Conservation (phyloP, 495 filamentous ascomycete genomes). For the Hypoxylon fuscum region DNA sequence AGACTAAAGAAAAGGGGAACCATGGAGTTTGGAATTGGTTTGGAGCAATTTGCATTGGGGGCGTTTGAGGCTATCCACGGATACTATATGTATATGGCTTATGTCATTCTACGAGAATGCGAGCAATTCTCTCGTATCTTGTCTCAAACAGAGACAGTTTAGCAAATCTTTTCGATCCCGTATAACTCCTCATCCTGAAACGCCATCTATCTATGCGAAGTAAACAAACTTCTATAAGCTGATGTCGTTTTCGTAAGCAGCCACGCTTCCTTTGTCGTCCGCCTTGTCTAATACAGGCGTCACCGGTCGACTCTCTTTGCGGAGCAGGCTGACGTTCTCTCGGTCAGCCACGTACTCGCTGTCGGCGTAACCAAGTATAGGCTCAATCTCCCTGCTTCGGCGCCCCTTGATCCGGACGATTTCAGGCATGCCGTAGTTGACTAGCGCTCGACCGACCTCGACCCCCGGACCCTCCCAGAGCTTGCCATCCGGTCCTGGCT, state of each 20-base stretch:
- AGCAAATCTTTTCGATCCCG: neutral
- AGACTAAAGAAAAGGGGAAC: slow-evolving; percentile 7
- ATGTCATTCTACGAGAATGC: neutral
- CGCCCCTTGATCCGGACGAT: slow-evolving; percentile 84
- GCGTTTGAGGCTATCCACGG: slow-evolving; percentile 31
- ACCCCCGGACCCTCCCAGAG: slow-evolving; percentile 62
- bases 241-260: slow-evolving; percentile 41
- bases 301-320: slow-evolving; percentile 49
- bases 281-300: slow-evolving; percentile 49
- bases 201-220: slow-evolving; percentile 20
- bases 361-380: slow-evolving; percentile 86
- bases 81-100: slow-evolving; percentile 2
- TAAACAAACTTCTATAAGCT: slow-evolving; percentile 15
- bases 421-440: slow-evolving; percentile 90
- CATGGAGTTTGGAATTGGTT: slow-evolving; percentile 34
- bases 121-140: slow-evolving; percentile 2
- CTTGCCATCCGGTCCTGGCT: slow-evolving; percentile 40
- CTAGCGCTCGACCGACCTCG: slow-evolving; percentile 92
- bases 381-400: slow-evolving; percentile 80
- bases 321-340: slow-evolving; percentile 85
- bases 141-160: neutral
- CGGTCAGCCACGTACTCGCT: slow-evolving; percentile 92
- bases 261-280: slow-evolving; percentile 38
- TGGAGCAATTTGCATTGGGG: slow-evolving; percentile 30
- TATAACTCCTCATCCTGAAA: slow-evolving; percentile 11